Conservation (phyloP, 2,329 filamentous ascomycete genomes). For the Epichloe aotearoae region DNA sequence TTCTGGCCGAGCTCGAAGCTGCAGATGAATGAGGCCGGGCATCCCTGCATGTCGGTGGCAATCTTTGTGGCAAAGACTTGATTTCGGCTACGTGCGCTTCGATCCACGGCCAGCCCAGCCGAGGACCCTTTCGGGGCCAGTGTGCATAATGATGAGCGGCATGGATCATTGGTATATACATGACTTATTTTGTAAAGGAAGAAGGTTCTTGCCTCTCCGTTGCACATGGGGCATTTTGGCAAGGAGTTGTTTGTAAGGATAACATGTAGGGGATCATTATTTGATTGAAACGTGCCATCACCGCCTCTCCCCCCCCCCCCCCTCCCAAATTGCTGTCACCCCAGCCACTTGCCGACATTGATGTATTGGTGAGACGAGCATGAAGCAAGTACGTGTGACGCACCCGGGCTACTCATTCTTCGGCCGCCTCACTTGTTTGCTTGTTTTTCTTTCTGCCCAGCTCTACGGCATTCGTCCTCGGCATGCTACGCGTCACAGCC, state of each 20-base stretch:
- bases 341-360: no score
- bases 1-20: conserved; percentile 45
- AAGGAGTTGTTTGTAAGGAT: conserved; percentile 1
- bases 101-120: background rate
- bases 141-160: conserved; percentile 1
- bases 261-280: background rate
- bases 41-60: no score
- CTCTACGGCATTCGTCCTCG: no score
- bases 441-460: no score
- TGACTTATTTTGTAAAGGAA: background rate
- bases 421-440: no score
- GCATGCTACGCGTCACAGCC: no score
- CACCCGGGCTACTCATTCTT: no score
- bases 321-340: no score
- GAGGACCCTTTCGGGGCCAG: background rate
- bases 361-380: no score
- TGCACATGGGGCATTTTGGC: background rate
- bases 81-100: background rate
- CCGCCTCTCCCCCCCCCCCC: no score
- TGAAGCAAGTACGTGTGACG: no score
- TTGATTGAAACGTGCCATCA: background rate
- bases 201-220: background rate
- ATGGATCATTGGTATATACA: background rate
- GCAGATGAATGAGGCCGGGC: conserved; percentile 13
- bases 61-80: background rate